Percentiles rank a stretch among this genome's conserved stretches.
Conservation (phyloP, 1,284 basidiomycete species). For the Cryptococcus neoformans region DNA sequence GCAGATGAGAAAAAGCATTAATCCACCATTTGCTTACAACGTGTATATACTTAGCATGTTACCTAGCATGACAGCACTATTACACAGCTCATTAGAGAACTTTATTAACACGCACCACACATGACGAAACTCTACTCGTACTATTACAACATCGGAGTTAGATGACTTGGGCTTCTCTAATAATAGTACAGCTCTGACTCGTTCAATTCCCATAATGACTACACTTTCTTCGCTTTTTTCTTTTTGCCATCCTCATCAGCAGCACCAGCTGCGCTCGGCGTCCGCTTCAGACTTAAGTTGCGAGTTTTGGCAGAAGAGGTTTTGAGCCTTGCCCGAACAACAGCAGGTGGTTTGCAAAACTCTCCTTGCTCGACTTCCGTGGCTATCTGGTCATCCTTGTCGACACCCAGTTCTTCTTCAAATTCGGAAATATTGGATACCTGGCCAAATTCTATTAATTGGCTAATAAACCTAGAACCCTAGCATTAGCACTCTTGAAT, state of each 20-base stretch:
- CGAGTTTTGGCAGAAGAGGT: not conserved
- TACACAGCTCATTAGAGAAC: no score
- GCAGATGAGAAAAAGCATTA: no score
- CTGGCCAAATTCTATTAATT: conserved; percentile 27
- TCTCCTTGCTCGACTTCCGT: conserved; percentile 39
- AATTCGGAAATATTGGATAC: conserved; percentile 23
- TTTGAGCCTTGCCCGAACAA: not conserved
- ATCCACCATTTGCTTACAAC: no score
- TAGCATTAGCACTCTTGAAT: not conserved
- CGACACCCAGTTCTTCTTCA: conserved; percentile 44
- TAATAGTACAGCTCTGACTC: no score
- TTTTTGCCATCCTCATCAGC: conserved; percentile 8
- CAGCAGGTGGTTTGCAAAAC: conserved; percentile 27
- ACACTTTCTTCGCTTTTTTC: conserved; percentile 24
- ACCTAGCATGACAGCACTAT: no score
- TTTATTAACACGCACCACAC: no score
- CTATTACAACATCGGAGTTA: no score
- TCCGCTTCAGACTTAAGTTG: not conserved
- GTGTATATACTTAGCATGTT: no score
- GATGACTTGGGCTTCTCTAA: no score
- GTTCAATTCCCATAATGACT: no score
- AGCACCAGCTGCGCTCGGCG: not conserved
- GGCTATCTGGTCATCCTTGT: conserved; percentile 37
- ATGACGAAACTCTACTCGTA: no score
- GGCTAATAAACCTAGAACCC: conserved; percentile 27